phyloP scores from a whole-genome alignment of 116 monocot species.

The Papilionanthe hybrid region DNA sequence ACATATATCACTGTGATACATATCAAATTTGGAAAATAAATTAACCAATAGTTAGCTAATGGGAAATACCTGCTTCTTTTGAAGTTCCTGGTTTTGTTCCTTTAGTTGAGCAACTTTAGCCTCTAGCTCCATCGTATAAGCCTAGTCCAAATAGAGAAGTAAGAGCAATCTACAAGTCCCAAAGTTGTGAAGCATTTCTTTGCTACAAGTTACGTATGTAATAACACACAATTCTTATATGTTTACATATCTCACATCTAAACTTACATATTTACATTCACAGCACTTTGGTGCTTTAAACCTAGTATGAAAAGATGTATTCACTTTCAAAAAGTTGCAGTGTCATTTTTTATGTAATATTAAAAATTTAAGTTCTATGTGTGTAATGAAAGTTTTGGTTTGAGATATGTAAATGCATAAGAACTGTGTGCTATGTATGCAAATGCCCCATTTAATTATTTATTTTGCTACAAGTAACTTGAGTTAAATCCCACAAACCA shows the following conservation, averaged over 20 bases:
- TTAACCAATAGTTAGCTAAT: background rate
- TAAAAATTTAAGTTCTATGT: too few relatives aligned
- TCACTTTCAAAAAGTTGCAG: too few relatives aligned
- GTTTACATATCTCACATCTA: too few relatives aligned
- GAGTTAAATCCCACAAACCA: background rate
- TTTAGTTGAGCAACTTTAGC: constrained; percentile 76
- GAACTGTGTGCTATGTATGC: too few relatives aligned
- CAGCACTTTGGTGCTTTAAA: too few relatives aligned
- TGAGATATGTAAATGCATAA: too few relatives aligned
- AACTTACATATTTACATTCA: too few relatives aligned
- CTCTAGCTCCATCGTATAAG: constrained; percentile 80
- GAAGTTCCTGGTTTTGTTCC: constrained; percentile 55
- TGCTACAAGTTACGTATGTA: background rate
- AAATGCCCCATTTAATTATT: too few relatives aligned
- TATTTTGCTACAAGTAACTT: background rate
- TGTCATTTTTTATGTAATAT: too few relatives aligned
- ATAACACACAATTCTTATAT: too few relatives aligned
- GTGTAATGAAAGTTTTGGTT: too few relatives aligned
- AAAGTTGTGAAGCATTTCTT: background rate
- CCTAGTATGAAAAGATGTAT: too few relatives aligned
- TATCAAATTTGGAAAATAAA: background rate
- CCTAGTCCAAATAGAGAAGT: constrained; percentile 25
- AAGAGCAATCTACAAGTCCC: background rate
- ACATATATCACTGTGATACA: background rate
- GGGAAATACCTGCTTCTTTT: constrained; percentile 53